Evolutionary conservation across 2,329 filamentous ascomycete genomes (phyloP).

Genomic region (Colletotrichum abscissum): DNA sequence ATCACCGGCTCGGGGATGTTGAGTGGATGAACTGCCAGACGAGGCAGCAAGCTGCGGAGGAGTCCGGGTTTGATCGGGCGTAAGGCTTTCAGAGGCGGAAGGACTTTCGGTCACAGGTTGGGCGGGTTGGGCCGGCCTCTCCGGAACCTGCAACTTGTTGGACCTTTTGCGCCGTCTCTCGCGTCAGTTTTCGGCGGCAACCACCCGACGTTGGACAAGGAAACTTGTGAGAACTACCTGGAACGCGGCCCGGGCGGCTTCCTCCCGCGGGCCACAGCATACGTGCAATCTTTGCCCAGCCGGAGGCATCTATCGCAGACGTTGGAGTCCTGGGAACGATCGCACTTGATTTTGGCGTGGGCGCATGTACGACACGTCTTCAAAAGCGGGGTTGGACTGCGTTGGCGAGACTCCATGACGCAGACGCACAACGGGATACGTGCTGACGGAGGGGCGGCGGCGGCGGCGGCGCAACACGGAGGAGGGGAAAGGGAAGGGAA

Average conservation of each 20-base stretch:
- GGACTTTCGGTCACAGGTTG: slow-evolving; percentile 11
- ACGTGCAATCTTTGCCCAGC: slow-evolving; percentile 46
- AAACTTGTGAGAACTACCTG: slow-evolving; percentile 5
- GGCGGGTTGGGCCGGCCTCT: not conserved
- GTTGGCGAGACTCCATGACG: slow-evolving; percentile 25
- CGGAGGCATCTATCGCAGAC: slow-evolving; percentile 47
- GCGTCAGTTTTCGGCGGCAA: not conserved
- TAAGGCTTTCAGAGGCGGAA: slow-evolving; percentile 9
- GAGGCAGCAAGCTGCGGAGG: not conserved
- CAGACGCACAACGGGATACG: not conserved
- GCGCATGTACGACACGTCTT: slow-evolving; percentile 50
- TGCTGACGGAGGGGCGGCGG: not conserved
- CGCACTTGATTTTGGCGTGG: slow-evolving; percentile 49
- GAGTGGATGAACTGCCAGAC: not conserved
- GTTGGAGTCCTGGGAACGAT: slow-evolving; percentile 46
- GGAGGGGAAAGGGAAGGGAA: not conserved
- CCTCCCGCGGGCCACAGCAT: slow-evolving; percentile 43
- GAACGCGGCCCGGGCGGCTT: slow-evolving; percentile 36
- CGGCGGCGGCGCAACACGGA: not conserved
- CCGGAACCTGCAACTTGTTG: slow-evolving; percentile 17
- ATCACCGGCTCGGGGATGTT: not conserved
- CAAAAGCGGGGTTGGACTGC: slow-evolving; percentile 26
- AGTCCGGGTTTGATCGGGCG: slow-evolving; percentile 4
- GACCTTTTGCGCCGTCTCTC: not conserved
- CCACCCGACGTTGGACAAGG: not conserved